Base-by-base conservation (phyloP, 2,329 filamentous ascomycete species). In the Monascus ruber region DNA sequence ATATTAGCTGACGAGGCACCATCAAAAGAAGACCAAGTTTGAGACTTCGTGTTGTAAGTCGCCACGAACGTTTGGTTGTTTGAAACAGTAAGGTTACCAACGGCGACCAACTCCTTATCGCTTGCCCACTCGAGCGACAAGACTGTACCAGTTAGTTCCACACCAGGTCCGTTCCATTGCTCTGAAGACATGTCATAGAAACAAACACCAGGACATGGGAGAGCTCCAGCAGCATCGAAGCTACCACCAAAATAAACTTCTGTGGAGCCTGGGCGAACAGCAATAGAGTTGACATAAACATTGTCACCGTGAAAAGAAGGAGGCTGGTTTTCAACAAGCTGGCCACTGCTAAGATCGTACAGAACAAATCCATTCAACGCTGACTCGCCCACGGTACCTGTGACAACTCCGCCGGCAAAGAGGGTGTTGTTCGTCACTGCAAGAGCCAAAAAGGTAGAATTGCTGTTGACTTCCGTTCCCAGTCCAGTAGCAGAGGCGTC, bases 241-340 rank as follows among this genome's bases (percentile, higher is more conserved):
- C 75, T 77, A 27, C 91, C 91, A 31, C 83, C 89, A 27, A 98
- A 83, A 54, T 83, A 98, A 8, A 98, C 71, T 37, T 91, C 78
- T 1, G 73, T 70, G 11, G 78, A 79, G 39, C 74, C 74, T 0
- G 85, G 83, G 40, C 81, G 81, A 6, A 80, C 71, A 7, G 77
- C 74, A 49, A 98, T 86, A 26, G 83, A 70, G 42, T 85, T 82
- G 33, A 96, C 87, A 2, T 77, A 76, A 25, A 79, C 77, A 45
- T 79, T 74, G 5, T 70, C 68, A 9, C 89, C 88, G 7, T 72
- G 72, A 2, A 96, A 69, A 1, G 81, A 73, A 26, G 87, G 80
- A 1, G 89, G 85, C 52, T 95, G 87, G 2, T 71, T 72, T 40
- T 69, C 67, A 7, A 64, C 59, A 50, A 83, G 87, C 2, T 71